These are phyloP conservation scores for Saccharomycopsis microspora DNA, from an alignment of 805 yeast genomes.

Conservation along the genomic window DNA sequence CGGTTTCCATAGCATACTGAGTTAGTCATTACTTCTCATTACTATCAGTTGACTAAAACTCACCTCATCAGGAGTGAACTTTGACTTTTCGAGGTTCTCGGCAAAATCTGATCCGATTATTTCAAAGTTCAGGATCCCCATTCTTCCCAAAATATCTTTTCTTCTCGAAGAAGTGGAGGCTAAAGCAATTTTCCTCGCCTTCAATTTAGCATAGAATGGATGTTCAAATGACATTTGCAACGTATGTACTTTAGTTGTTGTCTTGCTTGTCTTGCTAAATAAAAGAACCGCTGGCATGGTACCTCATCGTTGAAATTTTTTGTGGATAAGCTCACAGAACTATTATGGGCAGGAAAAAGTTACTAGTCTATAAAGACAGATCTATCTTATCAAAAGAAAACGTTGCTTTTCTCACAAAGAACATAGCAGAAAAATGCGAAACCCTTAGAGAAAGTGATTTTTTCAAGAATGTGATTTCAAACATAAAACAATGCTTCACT, in stretches of 20 bases:
- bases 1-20: slow-evolving; percentile 59
- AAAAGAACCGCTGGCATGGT: no score
- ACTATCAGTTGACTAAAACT: slow-evolving; percentile 13
- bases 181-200: slow-evolving; percentile 34
- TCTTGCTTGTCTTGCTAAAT: no score
- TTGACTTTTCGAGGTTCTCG: slow-evolving; percentile 57
- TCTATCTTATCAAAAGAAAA: no score
- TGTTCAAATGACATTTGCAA: not conserved
- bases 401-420: not conserved
- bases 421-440: not conserved
- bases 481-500: not conserved
- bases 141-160: slow-evolving; percentile 50
- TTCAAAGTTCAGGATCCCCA: slow-evolving; percentile 31
- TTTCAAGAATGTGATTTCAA: not conserved
- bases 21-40: not conserved
- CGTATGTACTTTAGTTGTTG: not conserved
- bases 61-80: slow-evolving; percentile 33
- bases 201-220: not conserved
- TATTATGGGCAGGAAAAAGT: no score
- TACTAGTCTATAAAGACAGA: no score
- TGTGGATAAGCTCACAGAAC: no score
- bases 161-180: slow-evolving; percentile 86
- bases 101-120: slow-evolving; percentile 32
- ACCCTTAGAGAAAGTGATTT: not conserved
- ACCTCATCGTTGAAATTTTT: no score